Evolutionary conservation across 2,329 filamentous ascomycete species (phyloP), one percentile per base, ranked within the genome.

Genomic region (Sordariomycetes sp.): DNA sequence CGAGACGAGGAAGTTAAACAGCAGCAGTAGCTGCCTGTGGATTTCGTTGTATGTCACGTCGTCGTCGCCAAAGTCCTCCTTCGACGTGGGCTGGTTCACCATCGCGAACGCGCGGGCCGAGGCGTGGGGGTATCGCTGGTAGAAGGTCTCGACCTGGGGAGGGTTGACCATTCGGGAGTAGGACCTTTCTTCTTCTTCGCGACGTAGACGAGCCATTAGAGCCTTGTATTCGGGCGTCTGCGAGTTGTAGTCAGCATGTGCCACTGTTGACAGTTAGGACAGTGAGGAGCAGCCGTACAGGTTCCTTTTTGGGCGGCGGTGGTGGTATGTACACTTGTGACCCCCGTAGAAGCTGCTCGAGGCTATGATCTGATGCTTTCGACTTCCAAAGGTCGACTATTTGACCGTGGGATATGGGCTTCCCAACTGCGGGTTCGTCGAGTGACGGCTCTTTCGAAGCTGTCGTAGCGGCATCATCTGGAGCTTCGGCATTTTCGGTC

Each of bases 1-100:
- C 33, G 86, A 94, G 34, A 94, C 68, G 25, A 95, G 62, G 33
- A 96, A 86, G 55, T 96, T 98, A 48, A 94, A 70, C 33, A 96
- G 86, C 7, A 96, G 66, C 27, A 83, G 79, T 37, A 92, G 62
- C 49, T 92, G 86, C n/a, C 83, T 70, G 52, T 90, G 82, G 2
- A 92, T 68, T 39, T 92, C 84, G 23, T 73, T 70, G 42, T 79
- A 79, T 3, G 77, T 79, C 3, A 82, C 61, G 3, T 81, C 78
- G 41, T 86, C 82, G 42, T 75, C 63, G 37, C 69, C 68, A 37
- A 69, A 67, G 6, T 64, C 48, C 38, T 71, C 71, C 14, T 58
- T 51, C 26, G 54, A 64, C 17, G 53, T 59, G 0, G 66, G 67
- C 8, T 58, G 61, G 42, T 74, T 71, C 23, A 64, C 68, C 41